phyloP scores from a whole-genome alignment of 495 filamentous ascomycete genomes.

The Penicillium argentinense region DNA sequence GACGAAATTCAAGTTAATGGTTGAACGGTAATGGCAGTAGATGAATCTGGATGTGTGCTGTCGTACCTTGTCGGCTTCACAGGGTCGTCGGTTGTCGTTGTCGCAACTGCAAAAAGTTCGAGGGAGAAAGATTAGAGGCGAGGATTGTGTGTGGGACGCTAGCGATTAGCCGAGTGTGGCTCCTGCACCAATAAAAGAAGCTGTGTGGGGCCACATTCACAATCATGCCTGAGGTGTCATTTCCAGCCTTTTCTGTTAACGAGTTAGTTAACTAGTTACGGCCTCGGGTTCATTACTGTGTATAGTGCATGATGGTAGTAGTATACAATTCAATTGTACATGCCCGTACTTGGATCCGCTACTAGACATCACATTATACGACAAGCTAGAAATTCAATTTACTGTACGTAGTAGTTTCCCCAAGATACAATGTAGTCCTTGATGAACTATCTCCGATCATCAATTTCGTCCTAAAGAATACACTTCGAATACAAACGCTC shows the following conservation, averaged over 20 bases:
- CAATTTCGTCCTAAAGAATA: neutral
- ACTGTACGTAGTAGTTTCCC: too few species aligned
- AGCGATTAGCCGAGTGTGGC: constrained; percentile 46
- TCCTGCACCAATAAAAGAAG: constrained; percentile 17
- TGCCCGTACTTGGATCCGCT: too few species aligned
- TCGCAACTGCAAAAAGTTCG: constrained; percentile 46
- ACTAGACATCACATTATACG: too few species aligned
- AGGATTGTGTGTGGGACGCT: constrained; percentile 51
- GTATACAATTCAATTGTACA: too few species aligned
- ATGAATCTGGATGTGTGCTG: constrained; percentile 5
- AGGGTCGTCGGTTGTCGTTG: constrained; percentile 50
- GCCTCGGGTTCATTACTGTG: too few species aligned
- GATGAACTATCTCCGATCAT: too few species aligned
- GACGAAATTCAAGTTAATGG: constrained; percentile 10
- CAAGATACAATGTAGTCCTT: too few species aligned
- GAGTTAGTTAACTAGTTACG: too few species aligned
- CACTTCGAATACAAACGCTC: neutral
- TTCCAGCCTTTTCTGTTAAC: neutral
- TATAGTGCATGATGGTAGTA: too few species aligned
- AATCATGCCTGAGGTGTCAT: constrained; percentile 10
- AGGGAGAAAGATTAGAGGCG: constrained; percentile 34
- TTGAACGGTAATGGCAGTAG: constrained; percentile 2
- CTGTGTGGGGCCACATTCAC: neutral
- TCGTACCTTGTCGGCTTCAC: constrained; percentile 54
- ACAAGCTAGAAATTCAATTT: too few species aligned